Percentiles rank a stretch among this genome's conserved stretches.
phyloP scores from a whole-genome alignment of 1,139 yeast genomes.

The Meyerozyma smithsonii region DNA sequence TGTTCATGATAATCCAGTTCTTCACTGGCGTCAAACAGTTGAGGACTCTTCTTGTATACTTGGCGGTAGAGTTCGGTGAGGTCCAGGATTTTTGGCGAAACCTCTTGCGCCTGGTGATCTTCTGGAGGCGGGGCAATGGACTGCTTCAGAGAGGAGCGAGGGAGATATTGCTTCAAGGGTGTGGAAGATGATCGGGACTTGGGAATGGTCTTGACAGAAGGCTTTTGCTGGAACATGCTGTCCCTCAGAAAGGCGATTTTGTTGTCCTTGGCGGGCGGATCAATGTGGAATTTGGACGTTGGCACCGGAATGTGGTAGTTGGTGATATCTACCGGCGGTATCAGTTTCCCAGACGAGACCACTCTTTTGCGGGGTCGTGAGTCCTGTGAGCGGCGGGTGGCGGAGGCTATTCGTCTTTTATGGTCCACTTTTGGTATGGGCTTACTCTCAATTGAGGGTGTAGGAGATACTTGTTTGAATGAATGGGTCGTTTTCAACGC shows the following conservation, averaged over 20 bases:
- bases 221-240: neutral
- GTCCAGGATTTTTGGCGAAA: neutral
- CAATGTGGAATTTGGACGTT: neutral
- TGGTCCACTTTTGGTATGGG: neutral
- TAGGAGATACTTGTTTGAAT: neutral
- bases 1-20: neutral
- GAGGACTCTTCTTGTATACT: neutral
- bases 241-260: neutral
- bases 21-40: neutral
- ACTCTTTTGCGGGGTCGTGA: slow-evolving; percentile 14
- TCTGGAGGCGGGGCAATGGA: neutral
- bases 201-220: neutral
- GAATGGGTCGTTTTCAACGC: slow-evolving; percentile 6
- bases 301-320: slow-evolving; percentile 8
- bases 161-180: neutral
- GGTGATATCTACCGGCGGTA: slow-evolving; percentile 16
- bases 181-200: neutral
- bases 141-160: neutral
- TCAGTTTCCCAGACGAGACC: slow-evolving; percentile 4
- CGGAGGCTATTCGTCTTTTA: slow-evolving; percentile 17
- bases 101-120: too few relatives aligned
- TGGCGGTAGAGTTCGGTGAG: slow-evolving; percentile 2
- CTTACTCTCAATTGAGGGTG: slow-evolving; percentile 2
- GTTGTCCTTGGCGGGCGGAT: neutral
- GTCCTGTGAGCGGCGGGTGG: slow-evolving; percentile 15